Conservation (phyloP, 106 monocot genomes). For the Dioscorea dumetorum region DNA sequence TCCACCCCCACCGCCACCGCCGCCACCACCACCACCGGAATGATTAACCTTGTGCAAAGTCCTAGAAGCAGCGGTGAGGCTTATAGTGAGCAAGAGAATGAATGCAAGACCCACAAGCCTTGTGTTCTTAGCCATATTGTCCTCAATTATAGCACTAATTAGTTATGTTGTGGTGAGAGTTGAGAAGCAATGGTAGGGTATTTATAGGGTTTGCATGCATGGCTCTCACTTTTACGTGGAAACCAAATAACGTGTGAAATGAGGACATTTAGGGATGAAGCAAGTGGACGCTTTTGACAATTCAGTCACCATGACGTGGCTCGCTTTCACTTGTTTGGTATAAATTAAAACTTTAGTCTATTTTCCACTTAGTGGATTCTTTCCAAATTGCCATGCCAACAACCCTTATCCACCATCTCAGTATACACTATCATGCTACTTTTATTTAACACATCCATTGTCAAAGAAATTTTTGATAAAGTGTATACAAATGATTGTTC, state of each 20-base stretch:
- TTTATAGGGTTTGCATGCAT: not conserved
- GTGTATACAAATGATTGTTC: not conserved
- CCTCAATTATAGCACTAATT: too few species aligned
- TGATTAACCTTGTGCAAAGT: not conserved
- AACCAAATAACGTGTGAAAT: not conserved
- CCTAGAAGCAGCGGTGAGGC: not conserved
- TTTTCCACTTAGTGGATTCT: too few species aligned
- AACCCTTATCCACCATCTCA: too few species aligned
- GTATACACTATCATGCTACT: too few species aligned
- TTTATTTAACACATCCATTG: not conserved
- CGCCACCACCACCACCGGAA: not conserved
- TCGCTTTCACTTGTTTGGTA: too few species aligned
- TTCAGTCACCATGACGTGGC: too few species aligned
- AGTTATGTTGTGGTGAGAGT: not conserved
- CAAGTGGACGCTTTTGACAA: not conserved
- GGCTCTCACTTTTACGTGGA: not conserved
- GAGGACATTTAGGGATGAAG: not conserved
- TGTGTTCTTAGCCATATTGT: not conserved
- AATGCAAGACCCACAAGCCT: slow-evolving; percentile 4
- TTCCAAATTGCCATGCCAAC: too few species aligned
- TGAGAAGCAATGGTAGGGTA: not conserved
- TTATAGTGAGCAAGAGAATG: not conserved
- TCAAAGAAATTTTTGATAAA: too few species aligned
- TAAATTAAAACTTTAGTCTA: too few species aligned
- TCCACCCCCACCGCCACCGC: not conserved